A percentile compares a stretch with the other conserved stretches of the same genome.
Evolutionary conservation across 2,329 filamentous ascomycete species (phyloP).

Genomic region (Diaporthe ilicicola): DNA sequence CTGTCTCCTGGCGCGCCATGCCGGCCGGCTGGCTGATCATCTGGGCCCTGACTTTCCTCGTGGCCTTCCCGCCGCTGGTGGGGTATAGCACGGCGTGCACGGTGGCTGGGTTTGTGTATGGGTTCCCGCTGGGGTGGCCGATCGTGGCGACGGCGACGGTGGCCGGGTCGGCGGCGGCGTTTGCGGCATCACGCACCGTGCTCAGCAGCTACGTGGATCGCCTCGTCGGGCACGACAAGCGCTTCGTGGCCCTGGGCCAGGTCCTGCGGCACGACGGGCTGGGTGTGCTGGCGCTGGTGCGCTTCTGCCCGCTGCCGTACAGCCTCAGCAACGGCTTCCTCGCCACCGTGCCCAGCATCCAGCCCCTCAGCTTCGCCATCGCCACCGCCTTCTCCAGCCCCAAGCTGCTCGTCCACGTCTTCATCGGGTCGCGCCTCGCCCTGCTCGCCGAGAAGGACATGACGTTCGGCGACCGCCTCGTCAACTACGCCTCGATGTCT

Average conservation of each 20-base stretch:
- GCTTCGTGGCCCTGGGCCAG: constrained; percentile 88
- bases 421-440: constrained; percentile 86
- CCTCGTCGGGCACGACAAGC: constrained; percentile 81
- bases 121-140: constrained; percentile 76
- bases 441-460: constrained; percentile 87
- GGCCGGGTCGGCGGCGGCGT: constrained; percentile 79
- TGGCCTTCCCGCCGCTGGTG: constrained; percentile 87
- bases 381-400: constrained; percentile 82
- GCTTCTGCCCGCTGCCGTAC: constrained; percentile 92
- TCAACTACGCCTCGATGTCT: constrained; percentile 86
- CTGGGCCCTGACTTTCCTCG: constrained; percentile 77
- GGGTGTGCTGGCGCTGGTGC: constrained; percentile 88
- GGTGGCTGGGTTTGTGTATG: constrained; percentile 63
- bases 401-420: constrained; percentile 90
- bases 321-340: constrained; percentile 94
- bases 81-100: constrained; percentile 81
- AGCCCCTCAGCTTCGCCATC: constrained; percentile 76
- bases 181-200: constrained; percentile 81
- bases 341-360: constrained; percentile 90
- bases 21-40: constrained; percentile 78
- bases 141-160: constrained; percentile 83
- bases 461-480: constrained; percentile 77
- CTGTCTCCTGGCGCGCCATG: constrained; percentile 79
- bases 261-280: constrained; percentile 91
- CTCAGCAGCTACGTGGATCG: constrained; percentile 81